Evolutionary conservation across 148 eudicot genomes (phyloP), one percentile per base, ranked within the genome.

Genomic region (Chenopodium berlandieri): DNA sequence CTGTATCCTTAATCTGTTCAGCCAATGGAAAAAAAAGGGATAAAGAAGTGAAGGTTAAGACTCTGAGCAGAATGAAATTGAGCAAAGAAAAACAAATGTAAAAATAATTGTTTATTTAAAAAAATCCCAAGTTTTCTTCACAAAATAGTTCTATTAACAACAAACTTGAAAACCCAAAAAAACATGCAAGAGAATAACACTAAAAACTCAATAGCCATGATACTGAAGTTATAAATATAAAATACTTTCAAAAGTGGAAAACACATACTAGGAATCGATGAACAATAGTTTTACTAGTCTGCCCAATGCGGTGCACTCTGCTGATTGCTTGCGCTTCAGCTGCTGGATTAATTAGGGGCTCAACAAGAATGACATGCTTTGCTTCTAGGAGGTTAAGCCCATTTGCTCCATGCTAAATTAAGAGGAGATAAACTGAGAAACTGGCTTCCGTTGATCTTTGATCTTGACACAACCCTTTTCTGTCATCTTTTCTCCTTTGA

Each of bases 371-470:
- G 50, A 95, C 98, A 86, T 95, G 99, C 82, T 95, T 91, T 37
- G 99, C 99, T 91, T 95, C 99, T 67, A 95, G 91, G 54, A 95
- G 97, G 84, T 95, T 95, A 34, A 95, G 95, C 73, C 99, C 99
- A 82, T 95, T 95, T 32, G 99, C 97, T 67, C 99, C 99, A 77
- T 94, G 94, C 75, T 95, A 95, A 71, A 94, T 80, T 81, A 95
- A 85, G 52, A 95, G 87, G 74, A 95, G 91, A 90, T 81, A 72
- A 83, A 86, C 68, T 86, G 80, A 17, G 80, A 44, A 76, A 87
- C 90, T 50, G 79, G 71, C 11, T 62, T 47, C 37, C 71, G 66
- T 56, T 67, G 71, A 27, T 70, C 80, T 27, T 71, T 83, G 69
- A 32, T 81, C 78, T 78, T 81, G 34, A 66, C 82, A 71, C 37